Evolutionary conservation across 148 eudicot species (phyloP), one percentile per base, ranked within the genome.

Genomic region (Rhododendron kiyosumense): DNA sequence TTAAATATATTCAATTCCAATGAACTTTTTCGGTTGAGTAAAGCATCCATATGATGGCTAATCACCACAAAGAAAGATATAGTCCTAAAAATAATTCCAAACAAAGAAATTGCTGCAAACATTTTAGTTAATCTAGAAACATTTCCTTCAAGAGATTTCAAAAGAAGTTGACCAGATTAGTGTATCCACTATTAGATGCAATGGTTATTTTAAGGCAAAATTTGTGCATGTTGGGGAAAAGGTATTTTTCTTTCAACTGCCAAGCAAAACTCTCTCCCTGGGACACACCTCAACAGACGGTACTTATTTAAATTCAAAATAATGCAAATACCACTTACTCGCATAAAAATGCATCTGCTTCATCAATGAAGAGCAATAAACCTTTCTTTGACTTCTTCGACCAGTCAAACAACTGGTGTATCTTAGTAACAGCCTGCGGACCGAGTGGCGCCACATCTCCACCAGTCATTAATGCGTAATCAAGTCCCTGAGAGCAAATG

Each of bases 311-410:
- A 4, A 28, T 11, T 73, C 77, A 73, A 30, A 13, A 5, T 15
- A 15, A 34, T 41, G 45, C 45, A 80, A 80, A 85, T n/a, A 69
- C 5, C 78, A 93, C 99, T 94, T 93, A 97, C 99, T 97, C 99
- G 98, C 99, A 97, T 88, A 97, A 93, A 88, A 97, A 97, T 83
- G 99, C 99, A 85, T 97, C 99, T 34, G 99, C 99, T 91, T 97
- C 99, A 86, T 97, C 99, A 86, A 97, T 97, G 89, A 97, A 97
- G 77, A 95, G 92, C 86, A 97, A 78, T 84, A 97, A 88, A 63
- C 99, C 98, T 91, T 87, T 90, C 83, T 92, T 93, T 24, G 99
- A 97, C 91, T 97, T 95, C 90, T 97, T 97, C 8, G 93, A 92
- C 99, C 99, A 97, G 78, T 97, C 99, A 89, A 97, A 97, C 90